Base-by-base conservation (phyloP, 2,329 filamentous ascomycete species). In the Trichoderma sp. region DNA sequence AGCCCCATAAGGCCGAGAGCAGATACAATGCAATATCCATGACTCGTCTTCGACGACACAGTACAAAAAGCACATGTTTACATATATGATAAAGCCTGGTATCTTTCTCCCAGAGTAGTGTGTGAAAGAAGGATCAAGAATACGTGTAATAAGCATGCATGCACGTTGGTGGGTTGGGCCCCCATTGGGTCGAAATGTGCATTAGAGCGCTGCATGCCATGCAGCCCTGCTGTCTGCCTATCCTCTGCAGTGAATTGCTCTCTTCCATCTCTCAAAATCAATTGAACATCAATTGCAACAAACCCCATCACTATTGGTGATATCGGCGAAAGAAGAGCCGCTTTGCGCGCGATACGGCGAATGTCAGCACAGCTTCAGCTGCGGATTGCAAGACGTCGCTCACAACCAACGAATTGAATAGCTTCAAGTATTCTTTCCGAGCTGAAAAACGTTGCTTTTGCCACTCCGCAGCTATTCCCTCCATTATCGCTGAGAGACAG, bases 131-230 rank as follows among this genome's bases (percentile, higher is more conserved):
- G 53, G 24, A 19, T 24, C n/a, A 37, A 19, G 19, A 5, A 52
- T 52, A 6, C 57, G 47, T 16, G 24, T 40, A 52, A 21, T 59
- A 35, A 31, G n/a, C 35, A 16, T 43, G 52, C 14, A 58, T 52
- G 14, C 33, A 19, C 53, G 55, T 57, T 57, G 62, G 52, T 43
- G 53, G 62, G 31, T 65, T 65, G 29, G 62, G 62, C 62, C 62
- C 62, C 55, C 33, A 65, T 65, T 57, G 62, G 62, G 62, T 65
- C 57, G 62, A 65, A 65, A 65, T 65, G 52, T 65, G 64, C 43
- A 59, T 67, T 40, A 59, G 55, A 57, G 40, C 14, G 37, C 55
- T 60, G 64, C 40, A 67, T 37, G 55, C 13, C 43, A 68, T 58
- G 40, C 64, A 68, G 62, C 62, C 52, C 57, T 57, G 61, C 27